Base-by-base conservation (phyloP, 495 filamentous ascomycete genomes). In the Cairneyella variabilis region DNA sequence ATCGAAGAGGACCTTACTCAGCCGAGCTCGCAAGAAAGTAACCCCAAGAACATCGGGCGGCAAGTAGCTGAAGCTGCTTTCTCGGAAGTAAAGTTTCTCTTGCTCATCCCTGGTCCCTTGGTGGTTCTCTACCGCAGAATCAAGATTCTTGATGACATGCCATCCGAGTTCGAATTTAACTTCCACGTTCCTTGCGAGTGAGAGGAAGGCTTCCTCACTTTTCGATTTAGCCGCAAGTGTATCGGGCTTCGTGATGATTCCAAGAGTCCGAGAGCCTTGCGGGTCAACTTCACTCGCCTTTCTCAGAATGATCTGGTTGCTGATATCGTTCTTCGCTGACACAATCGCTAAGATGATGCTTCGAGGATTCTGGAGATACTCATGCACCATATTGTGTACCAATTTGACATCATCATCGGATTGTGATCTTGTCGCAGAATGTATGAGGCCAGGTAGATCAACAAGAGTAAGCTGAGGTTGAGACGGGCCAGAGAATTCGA, bases 221-320 rank as follows among this genome's bases (percentile, higher is more conserved):
- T 57, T 55, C 21, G 64, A 48, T 2, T 26, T 37, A 17, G 3
- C 14, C 14, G 10, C n/a, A 25, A 58, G 39, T 1, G 86, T 68
- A 68, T 93, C 90, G 9, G 91, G 88, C 71, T 95, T 95, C 45
- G 88, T 93, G 64, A 95, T 77, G 53, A 95, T 53, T 60, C 89
- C 90, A 42, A 95, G 79, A 4, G 89, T 93, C 40, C 90, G 79
- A 58, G 80, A 76, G 25, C 89, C 87, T 49, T 83, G 76, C 2
- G 78, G 78, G 64, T 95, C 90, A 9, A 88, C 82, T 58, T 85
- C 79, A 32, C 88, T 77, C 3, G 87, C 86, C 54, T 88, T 69
- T 70, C 90, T 85, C 0, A 84, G 64, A n/a, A 87, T 80, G 1
- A 82, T 70, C 54, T 89, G 83, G 25, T 72, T 72, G 6, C 72